A percentile compares a stretch with the other conserved stretches of the same genome.
Conservation (phyloP, 352 stramenopile species). For the Pythium scleroteichum region DNA sequence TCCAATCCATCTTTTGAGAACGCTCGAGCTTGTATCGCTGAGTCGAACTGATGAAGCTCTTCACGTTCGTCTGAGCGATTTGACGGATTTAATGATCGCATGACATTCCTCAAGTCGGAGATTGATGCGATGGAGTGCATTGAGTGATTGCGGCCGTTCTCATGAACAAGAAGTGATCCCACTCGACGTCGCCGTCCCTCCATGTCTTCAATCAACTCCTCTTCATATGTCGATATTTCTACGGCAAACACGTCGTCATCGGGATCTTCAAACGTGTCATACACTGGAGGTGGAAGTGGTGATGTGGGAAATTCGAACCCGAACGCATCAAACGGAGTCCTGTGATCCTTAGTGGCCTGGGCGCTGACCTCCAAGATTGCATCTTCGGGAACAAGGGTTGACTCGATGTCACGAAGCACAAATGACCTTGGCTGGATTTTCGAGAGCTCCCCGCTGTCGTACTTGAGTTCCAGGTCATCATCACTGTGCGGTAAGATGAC, state of each 20-base stretch:
- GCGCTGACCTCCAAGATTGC: conserved; percentile 6
- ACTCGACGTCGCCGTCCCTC: conserved; percentile 12
- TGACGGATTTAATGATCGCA: conserved; percentile 36
- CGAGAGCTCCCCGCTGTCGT: background rate
- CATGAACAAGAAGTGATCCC: conserved; percentile 17
- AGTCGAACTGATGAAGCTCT: conserved; percentile 10
- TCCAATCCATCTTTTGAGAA: conserved; percentile 31
- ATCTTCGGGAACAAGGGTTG: background rate
- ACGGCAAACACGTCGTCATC: conserved; percentile 8
- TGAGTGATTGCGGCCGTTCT: conserved; percentile 25
- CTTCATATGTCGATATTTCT: conserved; percentile 4
- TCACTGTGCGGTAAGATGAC: conserved; percentile 28
- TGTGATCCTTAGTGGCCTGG: conserved; percentile 3
- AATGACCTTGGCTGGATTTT: conserved; percentile 6
- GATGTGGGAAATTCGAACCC: conserved; percentile 21
- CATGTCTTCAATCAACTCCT: conserved; percentile 10
- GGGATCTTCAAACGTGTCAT: conserved; percentile 23
- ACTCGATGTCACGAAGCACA: conserved; percentile 3
- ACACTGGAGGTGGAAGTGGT: conserved; percentile 14
- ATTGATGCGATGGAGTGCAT: conserved; percentile 19
- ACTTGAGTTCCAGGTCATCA: conserved; percentile 3
- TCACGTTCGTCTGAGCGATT: conserved; percentile 8
- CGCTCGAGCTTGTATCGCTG: conserved; percentile 12
- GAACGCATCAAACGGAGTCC: conserved; percentile 21
- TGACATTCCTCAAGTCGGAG: conserved; percentile 32